Conservation (phyloP, 2,329 filamentous ascomycete species). For the Fusarium sp. region DNA sequence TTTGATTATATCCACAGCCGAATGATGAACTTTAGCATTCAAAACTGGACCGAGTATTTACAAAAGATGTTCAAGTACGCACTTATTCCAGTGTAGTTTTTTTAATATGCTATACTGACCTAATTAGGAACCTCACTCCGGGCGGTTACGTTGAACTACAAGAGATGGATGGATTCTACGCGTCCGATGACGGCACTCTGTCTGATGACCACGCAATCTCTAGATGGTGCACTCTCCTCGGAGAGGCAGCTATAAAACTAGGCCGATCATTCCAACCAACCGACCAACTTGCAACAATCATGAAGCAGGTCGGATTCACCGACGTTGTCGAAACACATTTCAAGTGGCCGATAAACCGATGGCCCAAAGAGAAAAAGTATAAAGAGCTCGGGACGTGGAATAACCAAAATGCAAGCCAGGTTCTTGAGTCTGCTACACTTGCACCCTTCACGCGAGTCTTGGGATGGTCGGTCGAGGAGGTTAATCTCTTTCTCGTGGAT, state of each 20-base stretch:
- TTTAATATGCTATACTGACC: not conserved
- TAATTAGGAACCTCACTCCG: not conserved
- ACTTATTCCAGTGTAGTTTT: rapidly evolving
- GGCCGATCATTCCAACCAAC: not conserved
- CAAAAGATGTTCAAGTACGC: not conserved
- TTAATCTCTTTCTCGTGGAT: not conserved
- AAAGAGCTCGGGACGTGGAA: not conserved
- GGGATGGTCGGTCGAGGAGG: not conserved
- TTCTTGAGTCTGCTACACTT: not conserved
- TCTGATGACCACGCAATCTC: not conserved
- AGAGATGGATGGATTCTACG: not conserved
- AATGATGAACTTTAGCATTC: not conserved
- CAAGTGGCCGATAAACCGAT: not conserved
- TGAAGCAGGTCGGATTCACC: not conserved
- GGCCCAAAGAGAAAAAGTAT: not conserved
- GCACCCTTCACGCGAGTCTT: not conserved
- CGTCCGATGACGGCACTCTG: not conserved
- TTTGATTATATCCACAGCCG: not conserved
- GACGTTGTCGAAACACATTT: not conserved
- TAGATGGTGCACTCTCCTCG: not conserved
- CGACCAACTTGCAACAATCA: not conserved
- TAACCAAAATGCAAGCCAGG: not conserved
- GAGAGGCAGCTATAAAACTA: not conserved
- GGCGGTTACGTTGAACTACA: not conserved
- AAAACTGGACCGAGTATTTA: not conserved